Base-by-base conservation (phyloP, 345 rosid genomes). In the Dipteronia sinensis region DNA sequence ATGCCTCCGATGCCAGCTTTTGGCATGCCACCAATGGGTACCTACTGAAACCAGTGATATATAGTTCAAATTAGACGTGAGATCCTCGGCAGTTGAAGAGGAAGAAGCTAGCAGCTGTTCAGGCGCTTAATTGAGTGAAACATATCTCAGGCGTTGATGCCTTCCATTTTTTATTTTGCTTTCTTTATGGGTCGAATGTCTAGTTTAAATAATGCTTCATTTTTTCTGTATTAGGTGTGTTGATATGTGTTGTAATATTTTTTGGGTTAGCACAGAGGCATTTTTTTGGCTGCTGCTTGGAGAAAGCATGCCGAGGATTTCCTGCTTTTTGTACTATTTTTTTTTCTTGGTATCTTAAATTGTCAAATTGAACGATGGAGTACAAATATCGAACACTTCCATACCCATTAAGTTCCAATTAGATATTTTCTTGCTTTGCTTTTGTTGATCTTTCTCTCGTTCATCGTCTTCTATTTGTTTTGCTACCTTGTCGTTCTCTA, bases 1-100 rank as follows among this genome's bases (percentile, higher is more conserved):
- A 86, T 90, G 92, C 94, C 94, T 38, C 88, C 90, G 0, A 86
- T 90, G 94, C 94, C 92, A 27, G 83, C 92, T 73, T 90, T 81
- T 5, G 94, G 94, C 58, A 90, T 90, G 94, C 94, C 94, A 3
- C 86, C 89, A 55, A 88, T 87, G 92, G 89, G 92, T 49, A 77
- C 85, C 73, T 90, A 88, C 76, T 88, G 80, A 83, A 53, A 53
- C 64, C 64, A n/a, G 25, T 19, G 63, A 58, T 51, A 53, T 34
- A 34, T 59, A 59, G 64, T 19, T 19, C 27, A 77, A 19, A 73
- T 72, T 75, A 74, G 80, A 47, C 6, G 74, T 38, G 64, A 65
- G 75, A 62, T 78, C 47, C 71, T 40, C 17, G 64, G 71, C 67
- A 73, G 72, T 67, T 40, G 7, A 38, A 75, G 73, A 0, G 51